Base-by-base conservation (phyloP, 441 rosid genomes). In the Isatis lusitanica region DNA sequence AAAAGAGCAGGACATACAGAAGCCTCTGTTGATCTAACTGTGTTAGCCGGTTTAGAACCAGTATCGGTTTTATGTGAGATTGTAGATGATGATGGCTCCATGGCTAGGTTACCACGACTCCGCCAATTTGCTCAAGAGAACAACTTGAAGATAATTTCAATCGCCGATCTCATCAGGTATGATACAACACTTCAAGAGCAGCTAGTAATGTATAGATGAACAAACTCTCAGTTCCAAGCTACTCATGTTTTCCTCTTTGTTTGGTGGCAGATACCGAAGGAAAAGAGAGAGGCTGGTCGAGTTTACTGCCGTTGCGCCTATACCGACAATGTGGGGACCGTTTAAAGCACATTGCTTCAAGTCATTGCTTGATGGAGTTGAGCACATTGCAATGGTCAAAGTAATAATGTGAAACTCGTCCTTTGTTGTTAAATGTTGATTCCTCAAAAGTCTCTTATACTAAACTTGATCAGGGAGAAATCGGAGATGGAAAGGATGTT, bases 331-430 rank as follows among this genome's bases (percentile, higher is more conserved):
- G 83, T 88, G 87, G 85, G 89, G 93, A 13, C 87, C 90, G 13
- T 88, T 88, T 73, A 77, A 73, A 79, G 86, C 93, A 21, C 78
- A 83, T 74, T 88, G 93, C 77, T 86, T 82, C 73, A 78, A 72
- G 75, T 88, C 90, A 47, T 52, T 85, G 58, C 79, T 86, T 56
- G 93, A 86, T 78, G 93, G 93, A 77, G 81, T 86, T 57, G 90
- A 88, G 79, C 92, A 88, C 80, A 86, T 85, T 78, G 93, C 93
- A 35, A 88, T 86, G 93, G 90, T 88, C 43, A 88, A 88, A 47
- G 92, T 88, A 80, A 83, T 84, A 15, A 51, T 24, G 46, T 43
- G 50, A 46, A 36, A 40, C 59, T 38, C 46, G 18, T 46, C n/a
- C 5, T 26, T 53, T 53, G 17, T 21, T 21, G 24, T 21, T 21